Percentiles rank a stretch among this genome's conserved stretches.
phyloP scores from a whole-genome alignment of 2,329 filamentous ascomycete species.

The Fusarium liriodendri region DNA sequence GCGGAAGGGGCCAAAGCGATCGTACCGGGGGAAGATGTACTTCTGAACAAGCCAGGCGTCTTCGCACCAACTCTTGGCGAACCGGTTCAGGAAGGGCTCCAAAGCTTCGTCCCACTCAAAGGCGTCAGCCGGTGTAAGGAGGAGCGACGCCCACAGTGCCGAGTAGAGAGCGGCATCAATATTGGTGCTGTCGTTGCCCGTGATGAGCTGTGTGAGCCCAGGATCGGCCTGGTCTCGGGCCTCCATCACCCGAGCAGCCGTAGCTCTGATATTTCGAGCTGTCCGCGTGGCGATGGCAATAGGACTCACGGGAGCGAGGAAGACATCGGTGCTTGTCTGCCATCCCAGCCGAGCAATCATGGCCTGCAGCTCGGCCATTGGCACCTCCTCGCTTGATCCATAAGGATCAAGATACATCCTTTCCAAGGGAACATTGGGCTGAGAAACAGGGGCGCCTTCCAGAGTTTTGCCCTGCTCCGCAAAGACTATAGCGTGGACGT shows the following conservation, averaged over 20 bases:
- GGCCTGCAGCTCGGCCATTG: slow-evolving; percentile 66
- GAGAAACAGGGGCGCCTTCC: slow-evolving; percentile 58
- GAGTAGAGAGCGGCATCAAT: slow-evolving; percentile 74
- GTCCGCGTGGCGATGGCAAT: slow-evolving; percentile 79
- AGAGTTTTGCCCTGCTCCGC: slow-evolving; percentile 70
- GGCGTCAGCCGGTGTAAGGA: slow-evolving; percentile 62
- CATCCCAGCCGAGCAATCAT: slow-evolving; percentile 65
- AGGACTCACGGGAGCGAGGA: slow-evolving; percentile 73
- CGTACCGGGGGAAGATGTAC: slow-evolving; percentile 71
- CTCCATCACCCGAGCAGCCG: slow-evolving; percentile 56
- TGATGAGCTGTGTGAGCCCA: slow-evolving; percentile 49
- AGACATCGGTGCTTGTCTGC: slow-evolving; percentile 57
- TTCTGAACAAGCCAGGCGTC: slow-evolving; percentile 78
- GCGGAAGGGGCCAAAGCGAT: slow-evolving; percentile 51
- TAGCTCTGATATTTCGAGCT: slow-evolving; percentile 80
- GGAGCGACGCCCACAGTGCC: slow-evolving; percentile 76
- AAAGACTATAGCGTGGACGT: slow-evolving; percentile 84
- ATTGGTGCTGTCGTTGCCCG: slow-evolving; percentile 55
- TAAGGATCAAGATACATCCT: slow-evolving; percentile 89
- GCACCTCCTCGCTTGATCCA: slow-evolving; percentile 74
- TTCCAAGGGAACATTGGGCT: slow-evolving; percentile 51
- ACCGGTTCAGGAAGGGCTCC: slow-evolving; percentile 68
- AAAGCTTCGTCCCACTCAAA: slow-evolving; percentile 71
- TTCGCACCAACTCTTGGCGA: slow-evolving; percentile 59
- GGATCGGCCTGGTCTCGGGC: slow-evolving; percentile 43